Base-by-base conservation (phyloP, 805 yeast species). In the Komagataella kurtzmanii region DNA sequence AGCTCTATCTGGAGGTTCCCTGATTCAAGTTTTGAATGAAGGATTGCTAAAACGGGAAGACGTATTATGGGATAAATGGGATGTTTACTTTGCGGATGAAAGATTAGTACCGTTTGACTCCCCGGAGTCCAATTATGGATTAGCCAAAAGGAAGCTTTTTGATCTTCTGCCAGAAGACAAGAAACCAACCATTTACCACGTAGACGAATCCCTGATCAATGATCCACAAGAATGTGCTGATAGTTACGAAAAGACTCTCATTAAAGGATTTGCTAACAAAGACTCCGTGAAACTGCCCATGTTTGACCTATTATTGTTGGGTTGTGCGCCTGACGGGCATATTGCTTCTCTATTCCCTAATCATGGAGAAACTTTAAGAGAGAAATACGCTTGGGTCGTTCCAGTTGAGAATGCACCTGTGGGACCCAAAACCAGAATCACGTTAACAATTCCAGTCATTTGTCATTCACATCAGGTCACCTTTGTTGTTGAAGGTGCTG, bases 241-340 rank as follows among this genome's bases (percentile, higher is more conserved):
- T 65, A 77, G 73, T 56, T 93, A 93, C 68, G 99, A 93, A 63
- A 87, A 88, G 68, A 73, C 81, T 18, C 73, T 93, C 52, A 86
- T 93, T 53, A 80, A 79, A 61, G 93, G 91, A 51, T 93, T 93
- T 71, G 99, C 99, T 8, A 89, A 87, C 51, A 91, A 95, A 65
- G 98, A 93, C 67, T 84, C 96, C 17, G 99, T 93, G 52, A 89
- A 90, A 68, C 75, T 91, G 55, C 99, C 99, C 54, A 82, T 88
- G 80, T 91, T 93, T 69, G 98, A 93, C 66, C 70, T 93, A 51
- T 77, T 93, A 55, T 72, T 93, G 57, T 74, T 93, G 54, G 99
- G 99, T 23, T 91, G 98, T 73, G 99, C 99, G 0, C 98, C 98
- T 2, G 99, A 91, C 66, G 99, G 99, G 19, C 99, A 91, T 66